Evolutionary conservation across 2,329 filamentous ascomycete species (phyloP), one percentile per base, ranked within the genome.

Genomic region (Tolypocladium tropicale): DNA sequence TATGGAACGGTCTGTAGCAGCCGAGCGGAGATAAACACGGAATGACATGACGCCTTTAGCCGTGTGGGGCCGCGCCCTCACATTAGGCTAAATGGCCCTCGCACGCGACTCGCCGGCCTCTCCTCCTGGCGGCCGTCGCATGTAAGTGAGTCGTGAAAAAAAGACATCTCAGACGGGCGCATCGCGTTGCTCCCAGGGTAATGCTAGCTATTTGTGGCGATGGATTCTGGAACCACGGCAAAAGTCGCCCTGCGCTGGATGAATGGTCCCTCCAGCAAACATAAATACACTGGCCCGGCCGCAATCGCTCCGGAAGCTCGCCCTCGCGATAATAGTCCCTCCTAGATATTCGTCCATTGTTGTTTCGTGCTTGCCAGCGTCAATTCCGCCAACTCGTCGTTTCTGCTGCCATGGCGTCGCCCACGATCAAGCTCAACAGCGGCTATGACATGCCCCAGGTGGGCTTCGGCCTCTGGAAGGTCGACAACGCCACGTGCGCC

Each of bases 381-480:
- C 4, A 14, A n/a, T n/a, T n/a, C n/a, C n/a, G n/a, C n/a, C n/a
- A 9, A 7, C 18, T 2, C 6, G 14, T 30, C 12, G 2, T 30
- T 30, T 30, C 25, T 18, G 7, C 5, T 11, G 3, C 62, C 60
- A 70, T 74, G 65, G 70, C 76, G 56, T 62, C 68, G 30, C 68
- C 69, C 53, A 81, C 72, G 58, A 75, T 85, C 70, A 85, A 84
- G 74, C 80, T 86, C 60, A 85, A 75, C 73, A 83, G 77, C 71
- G 83, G 84, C 72, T 68, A 80, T 64, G 77, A 87, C 64, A 89
- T 89, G 86, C 86, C 86, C 67, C 81, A 86, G 70, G 85, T 89
- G 62, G 86, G 86, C 71, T 89, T 89, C 69, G 86, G 86, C 58
- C 80, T 93, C 63, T 94, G 89, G 89, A 94, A 94, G 77, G 87